Evolutionary conservation across 1,284 basidiomycete species (phyloP).

Genomic region (Apiotrichum porosum): DNA sequence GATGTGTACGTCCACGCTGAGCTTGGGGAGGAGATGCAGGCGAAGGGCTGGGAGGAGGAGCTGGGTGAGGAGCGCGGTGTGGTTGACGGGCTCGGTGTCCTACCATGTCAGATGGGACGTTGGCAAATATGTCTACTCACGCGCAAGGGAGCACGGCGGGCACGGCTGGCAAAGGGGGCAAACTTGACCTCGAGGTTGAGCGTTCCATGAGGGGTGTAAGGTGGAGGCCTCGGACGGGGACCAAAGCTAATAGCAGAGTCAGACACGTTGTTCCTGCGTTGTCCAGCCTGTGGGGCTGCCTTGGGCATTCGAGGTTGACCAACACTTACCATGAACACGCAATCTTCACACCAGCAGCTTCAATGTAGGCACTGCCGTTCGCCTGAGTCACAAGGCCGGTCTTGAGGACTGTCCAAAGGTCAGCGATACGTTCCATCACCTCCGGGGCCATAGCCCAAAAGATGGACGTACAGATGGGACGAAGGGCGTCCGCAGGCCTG

Average conservation of each 20-base stretch:
- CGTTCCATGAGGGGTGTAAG: slow-evolving; percentile 77
- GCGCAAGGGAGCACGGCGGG: slow-evolving; percentile 74
- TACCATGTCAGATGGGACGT: slow-evolving; percentile 45
- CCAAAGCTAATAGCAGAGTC: slow-evolving; percentile 87
- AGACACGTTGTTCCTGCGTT: too few relatives aligned
- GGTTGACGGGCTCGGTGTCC: slow-evolving; percentile 88
- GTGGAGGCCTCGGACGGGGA: slow-evolving; percentile 61
- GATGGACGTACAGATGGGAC: slow-evolving; percentile 80
- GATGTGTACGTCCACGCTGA: slow-evolving; percentile 85
- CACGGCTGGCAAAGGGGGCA: slow-evolving; percentile 79
- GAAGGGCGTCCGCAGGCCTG: slow-evolving; percentile 60
- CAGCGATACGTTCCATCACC: slow-evolving; percentile 6
- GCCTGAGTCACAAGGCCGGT: slow-evolving; percentile 86
- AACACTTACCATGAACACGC: slow-evolving; percentile 85
- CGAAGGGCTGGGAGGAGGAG: slow-evolving; percentile 79
- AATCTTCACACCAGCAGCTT: slow-evolving; percentile 76
- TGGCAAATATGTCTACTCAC: slow-evolving; percentile 58
- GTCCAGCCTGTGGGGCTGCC: too few relatives aligned
- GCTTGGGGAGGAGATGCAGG: slow-evolving; percentile 87
- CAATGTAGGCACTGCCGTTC: slow-evolving; percentile 92
- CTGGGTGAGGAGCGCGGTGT: slow-evolving; percentile 78
- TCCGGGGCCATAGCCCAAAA: too few relatives aligned
- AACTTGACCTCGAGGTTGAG: slow-evolving; percentile 96
- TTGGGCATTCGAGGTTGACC: too few relatives aligned
- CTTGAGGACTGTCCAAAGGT: slow-evolving; percentile 64